Evolutionary conservation across 495 filamentous ascomycete genomes (phyloP), one percentile per base, ranked within the genome.

Genomic region (Chaetomium fimeti): DNA sequence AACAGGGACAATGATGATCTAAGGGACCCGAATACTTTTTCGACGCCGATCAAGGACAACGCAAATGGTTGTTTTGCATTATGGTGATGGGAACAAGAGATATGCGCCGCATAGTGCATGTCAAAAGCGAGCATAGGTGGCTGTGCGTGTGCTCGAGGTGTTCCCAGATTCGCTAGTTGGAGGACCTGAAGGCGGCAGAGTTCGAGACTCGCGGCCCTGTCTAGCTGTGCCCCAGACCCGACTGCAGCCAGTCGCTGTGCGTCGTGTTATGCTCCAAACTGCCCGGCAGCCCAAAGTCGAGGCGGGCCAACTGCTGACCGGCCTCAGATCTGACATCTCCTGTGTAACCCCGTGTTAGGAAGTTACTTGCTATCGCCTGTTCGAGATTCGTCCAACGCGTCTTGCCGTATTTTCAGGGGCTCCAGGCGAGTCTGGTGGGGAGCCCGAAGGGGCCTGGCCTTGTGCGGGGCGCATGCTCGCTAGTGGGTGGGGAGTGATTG

Each of bases 381-480:
- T 36, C 32, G 1, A 36, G 32, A 9, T 36, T 36, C 7, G 32
- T 36, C 32, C 32, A 36, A 36, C 32, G 12, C 32, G 32, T 36
- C 7, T 36, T 36, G 7, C 12, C n/a, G 25, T 32, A 27, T 47
- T 56, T 56, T 32, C 53, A 56, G 53, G 53, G 53, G 55, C n/a
- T 22, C 32, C 38, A 56, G 27, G 42, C 52, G n/a, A 49, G 57
- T 28, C 36, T 20, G 43, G 64, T 51, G 47, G 48, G 45, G 52
- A 49, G 52, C 61, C 49, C n/a, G 52, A 57, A 29, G 32, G 60
- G 61, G 36, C 24, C 40, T 13, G 18, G 60, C 49, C 36, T 12
- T 22, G 36, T 54, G 51, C 51, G 40, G 51, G 38, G 51, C 51
- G 22, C 36, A 20, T 11, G 20, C 32, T 24, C 9, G 15, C 11